Base-by-base conservation (phyloP, 2,329 filamentous ascomycete genomes). In the Ophiostoma quercus region DNA sequence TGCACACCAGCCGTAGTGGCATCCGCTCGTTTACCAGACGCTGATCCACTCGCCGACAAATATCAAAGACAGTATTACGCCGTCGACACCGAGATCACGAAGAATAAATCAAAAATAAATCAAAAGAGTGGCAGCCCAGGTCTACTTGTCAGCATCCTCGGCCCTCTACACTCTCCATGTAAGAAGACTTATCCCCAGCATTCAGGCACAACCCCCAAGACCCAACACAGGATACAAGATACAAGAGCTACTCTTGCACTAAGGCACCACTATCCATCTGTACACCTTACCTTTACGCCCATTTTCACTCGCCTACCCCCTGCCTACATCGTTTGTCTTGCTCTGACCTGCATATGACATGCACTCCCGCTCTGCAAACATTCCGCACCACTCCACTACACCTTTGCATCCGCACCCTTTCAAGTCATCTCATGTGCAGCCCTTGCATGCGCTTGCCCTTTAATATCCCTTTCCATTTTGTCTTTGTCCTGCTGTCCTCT, bases 1-100 rank as follows among this genome's bases (percentile, higher is more conserved):
- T 60, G 54, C 54, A 57, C 51, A 57, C 51, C 51, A 14, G 22
- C 51, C n/a, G 54, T 60, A 14, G 54, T 60, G 54, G 54, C 54
- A 60, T 60, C 25, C 54, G 54, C 25, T 60, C 25, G 54, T 60
- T 29, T 32, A 19, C 54, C 54, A 60, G 22, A 29, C 8, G 16
- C 16, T 63, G 57, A 66, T 60, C 60, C 67, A 60, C 41, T 63
- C 7, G 41, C 68, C 5, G 47, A 25, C n/a, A 32, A 60, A 14
- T 19, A 11, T 2, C 3, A 60, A 29, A 60, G 22, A 11, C 25
- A 16, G 34, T 34, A 25, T 3, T 25, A 25, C 51, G 51, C 51
- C n/a, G n/a, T 57, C 51, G n/a, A 57, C 6, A 9, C 43, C 43
- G 43, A 43, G 12, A 43, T 43, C 2, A 25, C 11, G 7, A 41